Conservation (phyloP, 352 stramenopile genomes). For the Stramenopiles sp. region DNA sequence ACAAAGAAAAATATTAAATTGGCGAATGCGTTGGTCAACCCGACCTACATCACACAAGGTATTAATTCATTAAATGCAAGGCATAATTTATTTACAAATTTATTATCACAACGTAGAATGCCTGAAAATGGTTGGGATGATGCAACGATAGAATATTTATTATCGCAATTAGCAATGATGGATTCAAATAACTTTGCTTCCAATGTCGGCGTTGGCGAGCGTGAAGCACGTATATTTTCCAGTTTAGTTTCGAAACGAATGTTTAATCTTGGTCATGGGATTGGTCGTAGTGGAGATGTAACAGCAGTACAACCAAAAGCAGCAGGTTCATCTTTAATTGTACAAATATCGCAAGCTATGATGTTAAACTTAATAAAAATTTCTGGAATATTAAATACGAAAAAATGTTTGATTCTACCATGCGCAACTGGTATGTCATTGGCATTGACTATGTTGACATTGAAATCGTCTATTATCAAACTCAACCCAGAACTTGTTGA, state of each 20-base stretch:
- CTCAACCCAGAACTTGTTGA: slow-evolving; percentile 18
- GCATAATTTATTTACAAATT: slow-evolving; percentile 38
- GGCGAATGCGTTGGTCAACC: slow-evolving; percentile 33
- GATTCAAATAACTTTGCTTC: slow-evolving; percentile 80
- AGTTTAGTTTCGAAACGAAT: slow-evolving; percentile 49
- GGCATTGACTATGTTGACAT: slow-evolving; percentile 55
- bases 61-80: slow-evolving; percentile 35
- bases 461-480: slow-evolving; percentile 27
- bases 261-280: slow-evolving; percentile 79
- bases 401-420: slow-evolving; percentile 68
- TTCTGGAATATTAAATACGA: slow-evolving; percentile 39
- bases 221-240: slow-evolving; percentile 67
- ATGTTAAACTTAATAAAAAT: slow-evolving; percentile 63
- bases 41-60: slow-evolving; percentile 50
- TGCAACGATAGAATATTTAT: slow-evolving; percentile 48
- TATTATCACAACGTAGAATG: slow-evolving; percentile 55
- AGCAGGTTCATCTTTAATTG: slow-evolving; percentile 79
- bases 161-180: slow-evolving; percentile 62
- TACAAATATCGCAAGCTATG: slow-evolving; percentile 72
- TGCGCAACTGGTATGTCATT: slow-evolving; percentile 93
- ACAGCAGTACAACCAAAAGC: slow-evolving; percentile 94
- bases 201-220: slow-evolving; percentile 79
- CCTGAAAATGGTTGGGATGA: slow-evolving; percentile 67
- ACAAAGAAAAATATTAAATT: slow-evolving; percentile 20
- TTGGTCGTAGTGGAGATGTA: slow-evolving; percentile 91